These are phyloP conservation scores for Wickerhamiella kazuoi DNA, from an alignment of 805 yeast species.

Conservation along the genomic window DNA sequence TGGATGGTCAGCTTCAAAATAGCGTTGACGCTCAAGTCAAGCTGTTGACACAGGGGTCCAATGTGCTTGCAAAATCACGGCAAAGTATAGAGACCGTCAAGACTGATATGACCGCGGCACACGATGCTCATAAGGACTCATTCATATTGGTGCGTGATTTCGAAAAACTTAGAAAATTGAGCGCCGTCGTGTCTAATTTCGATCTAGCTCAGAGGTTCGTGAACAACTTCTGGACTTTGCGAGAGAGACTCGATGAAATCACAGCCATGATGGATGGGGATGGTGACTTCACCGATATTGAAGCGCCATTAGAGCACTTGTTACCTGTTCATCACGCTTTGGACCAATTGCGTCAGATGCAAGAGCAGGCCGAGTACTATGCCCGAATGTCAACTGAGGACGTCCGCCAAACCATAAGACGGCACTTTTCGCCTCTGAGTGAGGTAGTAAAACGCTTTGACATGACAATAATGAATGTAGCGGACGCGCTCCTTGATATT, in stretches of 20 bases:
- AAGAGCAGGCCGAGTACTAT: constrained; percentile 51
- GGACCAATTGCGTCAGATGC: constrained; percentile 56
- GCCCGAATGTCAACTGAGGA: constrained; percentile 41
- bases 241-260: constrained; percentile 32
- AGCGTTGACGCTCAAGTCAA: constrained; percentile 51
- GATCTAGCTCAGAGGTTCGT: constrained; percentile 49
- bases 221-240: constrained; percentile 40
- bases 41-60: constrained; percentile 28
- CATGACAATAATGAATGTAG: constrained; percentile 42
- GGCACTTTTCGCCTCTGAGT: constrained; percentile 35
- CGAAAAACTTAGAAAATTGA: constrained; percentile 47
- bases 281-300: constrained; percentile 25
- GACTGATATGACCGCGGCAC: constrained; percentile 21
- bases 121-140: constrained; percentile 35
- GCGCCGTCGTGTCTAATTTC: constrained; percentile 54
- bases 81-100: constrained; percentile 23
- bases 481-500: constrained; percentile 53
- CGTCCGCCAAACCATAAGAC: constrained; percentile 44
- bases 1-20: constrained; percentile 57
- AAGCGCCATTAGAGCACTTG: constrained; percentile 32
- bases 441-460: constrained; percentile 41
- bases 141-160: constrained; percentile 45
- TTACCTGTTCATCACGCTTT: constrained; percentile 53
- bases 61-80: constrained; percentile 24
- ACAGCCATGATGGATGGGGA: constrained; percentile 34